phyloP scores from a whole-genome alignment of 306 rosid genomes.

The Begonia loranthoides region DNA sequence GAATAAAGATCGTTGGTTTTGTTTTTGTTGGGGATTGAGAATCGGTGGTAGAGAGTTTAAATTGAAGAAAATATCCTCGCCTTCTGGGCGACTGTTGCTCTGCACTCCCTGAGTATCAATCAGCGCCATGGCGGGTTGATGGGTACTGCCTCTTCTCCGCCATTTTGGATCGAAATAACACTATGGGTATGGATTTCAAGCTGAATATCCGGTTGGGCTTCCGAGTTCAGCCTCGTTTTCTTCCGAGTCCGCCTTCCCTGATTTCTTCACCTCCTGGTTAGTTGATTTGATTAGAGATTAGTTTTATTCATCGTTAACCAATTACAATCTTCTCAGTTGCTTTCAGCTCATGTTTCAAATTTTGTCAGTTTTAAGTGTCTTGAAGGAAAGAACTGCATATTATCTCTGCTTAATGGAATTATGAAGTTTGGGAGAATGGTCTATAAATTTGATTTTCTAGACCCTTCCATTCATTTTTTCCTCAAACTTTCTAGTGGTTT shows the following conservation, averaged over 20 bases:
- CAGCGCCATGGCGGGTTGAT: slow-evolving; percentile 26
- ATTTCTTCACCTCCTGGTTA: slow-evolving; percentile 49
- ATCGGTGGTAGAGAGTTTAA: background rate
- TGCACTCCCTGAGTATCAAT: background rate
- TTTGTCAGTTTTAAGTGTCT: background rate
- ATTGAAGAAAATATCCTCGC: background rate
- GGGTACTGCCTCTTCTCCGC: slow-evolving; percentile 22
- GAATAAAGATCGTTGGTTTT: background rate
- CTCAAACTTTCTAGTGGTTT: background rate
- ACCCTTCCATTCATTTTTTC: background rate
- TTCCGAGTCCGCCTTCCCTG: slow-evolving; percentile 25
- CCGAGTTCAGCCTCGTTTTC: slow-evolving; percentile 34
- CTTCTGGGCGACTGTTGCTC: background rate
- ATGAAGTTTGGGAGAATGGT: background rate
- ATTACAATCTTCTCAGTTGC: background rate
- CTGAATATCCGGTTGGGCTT: slow-evolving; percentile 35
- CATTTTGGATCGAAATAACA: slow-evolving; percentile 12
- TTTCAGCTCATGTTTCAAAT: background rate
- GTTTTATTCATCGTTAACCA: background rate
- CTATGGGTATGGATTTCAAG: slow-evolving; percentile 59
- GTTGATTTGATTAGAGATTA: slow-evolving; percentile 6
- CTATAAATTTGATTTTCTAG: too few species aligned
- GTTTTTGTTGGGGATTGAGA: background rate
- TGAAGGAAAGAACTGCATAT: background rate
- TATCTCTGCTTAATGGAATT: background rate